Evolutionary conservation across 2,329 filamentous ascomycete genomes (phyloP), one percentile per base, ranked within the genome.

Genomic region (Stachybotrys echinatus): DNA sequence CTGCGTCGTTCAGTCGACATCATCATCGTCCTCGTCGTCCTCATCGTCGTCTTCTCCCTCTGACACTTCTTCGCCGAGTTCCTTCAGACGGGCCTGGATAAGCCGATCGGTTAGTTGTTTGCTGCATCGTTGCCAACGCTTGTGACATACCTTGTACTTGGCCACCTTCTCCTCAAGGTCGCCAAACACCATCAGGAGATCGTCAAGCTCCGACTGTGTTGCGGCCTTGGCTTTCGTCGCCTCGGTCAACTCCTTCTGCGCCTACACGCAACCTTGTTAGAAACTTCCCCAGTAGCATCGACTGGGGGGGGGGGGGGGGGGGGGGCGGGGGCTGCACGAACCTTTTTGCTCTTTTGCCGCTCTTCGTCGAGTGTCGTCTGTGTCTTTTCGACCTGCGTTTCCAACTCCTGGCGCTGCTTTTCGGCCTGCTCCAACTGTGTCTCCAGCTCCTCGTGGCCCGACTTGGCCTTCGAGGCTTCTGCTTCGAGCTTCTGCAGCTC

Each of bases 181-280:
- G 14, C 82, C 84, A 66, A 92, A 89, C 5, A 94, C 85, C 72
- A 92, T 87, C 34, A 94, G 71, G 48, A 92, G 74, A 65, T 94
- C 89, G 57, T 94, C 89, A 43, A 92, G 74, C 65, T 94, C 89
- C 3, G 80, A 76, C 63, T 92, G 88, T 5, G 79, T 77, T 2
- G 78, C 70, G 53, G 82, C 76, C 49, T 80, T 83, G 51, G 86
- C 83, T 52, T 82, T 77, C 56, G 84, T 81, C 54, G 80, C 84
- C 20, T 64, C 58, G 4, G 52, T 51, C 17, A 68, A 48, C 21
- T 64, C 58, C 5, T 57, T 52, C 48, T 71, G 63, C 42, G 60
- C 54, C 68, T 74, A 47, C 8, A 12, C 27, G n/a, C n/a, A n/a
- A n/a, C n/a, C n/a, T n/a, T n/a, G n/a, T 18, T 8, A 23, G 14